Evolutionary conservation across 495 filamentous ascomycete genomes (phyloP).

Genomic region (Xylaria palmicola): DNA sequence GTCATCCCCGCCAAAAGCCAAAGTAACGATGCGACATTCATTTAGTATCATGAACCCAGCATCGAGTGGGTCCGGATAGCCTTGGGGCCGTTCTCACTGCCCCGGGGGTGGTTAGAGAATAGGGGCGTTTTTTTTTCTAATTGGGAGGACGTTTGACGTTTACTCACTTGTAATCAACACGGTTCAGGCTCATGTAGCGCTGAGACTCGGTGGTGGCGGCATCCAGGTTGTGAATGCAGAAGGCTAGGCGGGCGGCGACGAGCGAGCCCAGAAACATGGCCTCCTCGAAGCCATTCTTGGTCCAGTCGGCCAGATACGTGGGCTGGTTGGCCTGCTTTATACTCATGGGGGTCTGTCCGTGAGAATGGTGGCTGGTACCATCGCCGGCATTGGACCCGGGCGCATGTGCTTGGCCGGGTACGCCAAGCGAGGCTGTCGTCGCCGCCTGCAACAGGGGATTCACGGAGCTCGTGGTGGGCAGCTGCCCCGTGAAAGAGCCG

Average conservation of each 20-base stretch:
- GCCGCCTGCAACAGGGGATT: slow-evolving; percentile 93
- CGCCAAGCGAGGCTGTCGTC: slow-evolving; percentile 65
- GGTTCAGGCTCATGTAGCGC: slow-evolving; percentile 42
- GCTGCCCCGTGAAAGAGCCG: slow-evolving; percentile 57
- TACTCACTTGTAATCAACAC: slow-evolving; percentile 53
- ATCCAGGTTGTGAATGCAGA: slow-evolving; percentile 52
- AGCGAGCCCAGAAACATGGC: slow-evolving; percentile 79
- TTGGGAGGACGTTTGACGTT: neutral
- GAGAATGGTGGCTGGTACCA: slow-evolving; percentile 58
- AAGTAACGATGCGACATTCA: neutral
- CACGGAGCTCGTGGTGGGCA: slow-evolving; percentile 57
- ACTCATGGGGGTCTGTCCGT: slow-evolving; percentile 84
- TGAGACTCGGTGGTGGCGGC: slow-evolving; percentile 38
- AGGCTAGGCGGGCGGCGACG: slow-evolving; percentile 72
- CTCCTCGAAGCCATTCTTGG: slow-evolving; percentile 77
- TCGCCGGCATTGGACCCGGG: slow-evolving; percentile 41
- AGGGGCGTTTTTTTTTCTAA: neutral
- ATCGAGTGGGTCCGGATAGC: slow-evolving; percentile 43
- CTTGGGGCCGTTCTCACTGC: slow-evolving; percentile 45
- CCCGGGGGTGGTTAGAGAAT: slow-evolving; percentile 19
- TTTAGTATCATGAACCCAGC: slow-evolving; percentile 23
- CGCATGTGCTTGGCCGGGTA: slow-evolving; percentile 44
- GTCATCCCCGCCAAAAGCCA: slow-evolving; percentile 6
- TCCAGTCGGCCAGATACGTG: slow-evolving; percentile 92
- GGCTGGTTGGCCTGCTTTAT: slow-evolving; percentile 78